Evolutionary conservation across 805 yeast species (phyloP), one percentile per base, ranked within the genome.

Genomic region (Priceomyces carsonii): DNA sequence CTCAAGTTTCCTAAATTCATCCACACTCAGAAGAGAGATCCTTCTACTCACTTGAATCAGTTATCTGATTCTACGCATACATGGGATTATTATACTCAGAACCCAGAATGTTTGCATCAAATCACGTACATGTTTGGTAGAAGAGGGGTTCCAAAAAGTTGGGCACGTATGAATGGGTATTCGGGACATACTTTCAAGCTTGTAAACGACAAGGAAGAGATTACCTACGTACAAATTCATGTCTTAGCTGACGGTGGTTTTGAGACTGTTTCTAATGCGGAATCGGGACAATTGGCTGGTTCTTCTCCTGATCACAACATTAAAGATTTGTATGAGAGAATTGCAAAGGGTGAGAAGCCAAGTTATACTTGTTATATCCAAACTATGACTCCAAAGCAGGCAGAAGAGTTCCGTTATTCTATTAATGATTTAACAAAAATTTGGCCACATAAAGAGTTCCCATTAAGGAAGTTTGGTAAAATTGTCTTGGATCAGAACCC

Each of bases 21-120:
- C 48, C 85, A 80, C 64, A 76, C 85, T 15, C 85, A 79, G 61
- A 80, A 80, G 71, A 74, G 86, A 50, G 71, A 79, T 60, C 86
- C 87, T 13, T 70, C 75, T 50, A 79, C 85, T 14, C 43, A 51
- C 39, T 58, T 78, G 50, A 72, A 71, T 57, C 65, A 59, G 26
- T 41, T 40, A 23, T 42, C 60, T 14, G 83, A 79, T 47, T 66
- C 79, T 15, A 61, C 73, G 43, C 60, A 63, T 58, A 71, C 69
- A 53, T 79, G 84, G 84, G 83, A 79, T 49, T 79, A 72, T 53
- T 63, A 67, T 41, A 57, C 70, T 20, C 69, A 70, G 47, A 79
- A 79, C 59, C 75, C 73, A 36, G 85, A 79, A 51, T 57, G 73
- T 8, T 57, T 73, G 28, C 84, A 79, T 55, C 83, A 79, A 57